Conservation (phyloP, 768 basidiomycete species). For the Mycena amicta region DNA sequence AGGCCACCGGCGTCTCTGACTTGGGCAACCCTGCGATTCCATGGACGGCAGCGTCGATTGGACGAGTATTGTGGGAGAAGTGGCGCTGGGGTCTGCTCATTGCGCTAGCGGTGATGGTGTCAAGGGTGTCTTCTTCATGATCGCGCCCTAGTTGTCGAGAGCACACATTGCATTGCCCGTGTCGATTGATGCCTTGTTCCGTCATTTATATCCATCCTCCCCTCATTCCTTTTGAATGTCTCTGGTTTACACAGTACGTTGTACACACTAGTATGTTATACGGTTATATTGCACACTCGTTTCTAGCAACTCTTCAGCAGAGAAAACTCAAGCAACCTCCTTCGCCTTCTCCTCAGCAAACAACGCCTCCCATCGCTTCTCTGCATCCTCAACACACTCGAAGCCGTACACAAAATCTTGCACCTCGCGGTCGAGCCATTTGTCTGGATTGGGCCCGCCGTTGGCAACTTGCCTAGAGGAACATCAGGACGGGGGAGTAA, state of each 20-base stretch:
- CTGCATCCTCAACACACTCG: conserved; percentile 24
- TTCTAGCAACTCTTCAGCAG: no score
- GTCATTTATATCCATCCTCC: neutral
- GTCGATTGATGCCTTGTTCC: neutral
- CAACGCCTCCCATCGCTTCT: conserved; percentile 10
- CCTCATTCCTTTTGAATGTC: neutral
- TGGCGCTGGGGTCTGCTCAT: conserved; percentile 85
- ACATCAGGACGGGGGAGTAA: neutral
- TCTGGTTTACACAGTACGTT: neutral
- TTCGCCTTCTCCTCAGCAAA: conserved; percentile 6
- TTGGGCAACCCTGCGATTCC: conserved; percentile 52
- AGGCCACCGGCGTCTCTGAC: conserved; percentile 43
- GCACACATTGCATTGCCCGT: no score
- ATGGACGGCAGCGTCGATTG: conserved; percentile 60
- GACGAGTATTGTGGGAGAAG: conserved; percentile 75
- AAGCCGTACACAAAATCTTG: conserved; percentile 27
- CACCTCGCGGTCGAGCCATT: conserved; percentile 22
- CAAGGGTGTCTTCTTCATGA: conserved; percentile 65
- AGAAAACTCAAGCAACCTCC: no score
- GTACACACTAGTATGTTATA: neutral
- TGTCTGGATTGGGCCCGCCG: conserved; percentile 26
- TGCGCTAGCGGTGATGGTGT: conserved; percentile 76
- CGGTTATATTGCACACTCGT: neutral
- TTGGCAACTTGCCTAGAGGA: conserved; percentile 5
- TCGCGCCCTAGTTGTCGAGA: no score